Evolutionary conservation across 371 early-diverging fungal species (phyloP), one percentile per base, ranked within the genome.

Genomic region (Nematocida sp.): DNA sequence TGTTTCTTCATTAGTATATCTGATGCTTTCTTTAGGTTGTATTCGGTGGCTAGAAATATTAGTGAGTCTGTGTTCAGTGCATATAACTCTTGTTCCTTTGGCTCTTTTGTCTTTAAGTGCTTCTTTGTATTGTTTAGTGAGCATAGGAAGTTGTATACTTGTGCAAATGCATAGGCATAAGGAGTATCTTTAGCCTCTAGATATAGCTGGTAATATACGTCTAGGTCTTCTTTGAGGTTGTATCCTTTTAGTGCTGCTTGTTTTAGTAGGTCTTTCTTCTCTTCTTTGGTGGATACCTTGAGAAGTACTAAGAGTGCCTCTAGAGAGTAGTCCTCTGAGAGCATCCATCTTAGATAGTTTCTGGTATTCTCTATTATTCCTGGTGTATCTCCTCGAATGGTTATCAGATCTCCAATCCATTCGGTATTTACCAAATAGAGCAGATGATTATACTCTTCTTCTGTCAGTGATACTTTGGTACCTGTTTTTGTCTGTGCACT

Each of bases 271-370:
- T 70, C 60, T 57, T 51, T 57, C 46, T 46, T 70, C 46, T 60
- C 60, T 49, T 70, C 74, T 25, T 61, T 21, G 52, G 19, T 70
- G 32, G 74, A 70, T 13, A 70, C 74, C 27, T 52, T 53, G 17
- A 70, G 57, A 13, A 70, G 61, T 13, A 60, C 48, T 47, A 70
- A 21, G 17, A 70, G 40, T 0, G 49, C 60, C 61, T 57, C 58
- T 15, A 70, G 23, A 21, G 62, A 70, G 58, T 70, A 70, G 49
- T 70, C 74, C 31, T 70, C 74, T 4, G 13, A 21, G 13, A 70
- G 74, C 19, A 70, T 70, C 74, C 74, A 70, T 29, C 60, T 40
- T 25, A 70, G 34, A 27, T 70, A 70, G 74, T 61, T 70, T 19
- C 60, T 15, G 3, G 58, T 61, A 32, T 70, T 70, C 25, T 70